Evolutionary conservation across 768 basidiomycete genomes (phyloP).

Genomic region (Lentinus tigrinus): DNA sequence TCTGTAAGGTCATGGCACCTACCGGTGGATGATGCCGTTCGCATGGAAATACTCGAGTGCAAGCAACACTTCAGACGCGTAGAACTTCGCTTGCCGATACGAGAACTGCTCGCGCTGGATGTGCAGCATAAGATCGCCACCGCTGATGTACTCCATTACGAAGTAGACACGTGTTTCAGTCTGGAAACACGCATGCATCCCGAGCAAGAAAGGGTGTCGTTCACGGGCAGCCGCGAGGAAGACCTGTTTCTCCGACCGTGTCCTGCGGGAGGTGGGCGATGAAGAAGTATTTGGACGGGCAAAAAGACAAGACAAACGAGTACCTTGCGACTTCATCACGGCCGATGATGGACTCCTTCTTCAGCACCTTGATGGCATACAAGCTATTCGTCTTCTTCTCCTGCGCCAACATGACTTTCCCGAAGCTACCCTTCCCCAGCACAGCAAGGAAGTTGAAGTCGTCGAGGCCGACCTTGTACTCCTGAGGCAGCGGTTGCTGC

Average conservation of each 20-base stretch:
- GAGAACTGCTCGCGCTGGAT: constrained; percentile 99
- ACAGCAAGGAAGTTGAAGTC: constrained; percentile 99
- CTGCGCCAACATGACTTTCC: constrained; percentile 99
- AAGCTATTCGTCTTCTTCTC: constrained; percentile 89
- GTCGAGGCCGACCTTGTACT: constrained; percentile 91
- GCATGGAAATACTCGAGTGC: constrained; percentile 98
- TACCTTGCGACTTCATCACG: constrained; percentile 99
- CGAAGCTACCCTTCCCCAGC: constrained; percentile 98
- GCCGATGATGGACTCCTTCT: constrained; percentile 99
- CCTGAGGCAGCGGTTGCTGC: constrained; percentile 44
- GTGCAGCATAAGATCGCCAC: constrained; percentile 98
- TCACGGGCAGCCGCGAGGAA: constrained; percentile 96
- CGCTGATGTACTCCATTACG: constrained; percentile 99
- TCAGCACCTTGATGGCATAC: constrained; percentile 99
- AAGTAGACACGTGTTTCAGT: constrained; percentile 99
- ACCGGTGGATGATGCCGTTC: constrained; percentile 99
- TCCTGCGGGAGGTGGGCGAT: constrained; percentile 47
- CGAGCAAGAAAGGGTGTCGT: constrained; percentile 95
- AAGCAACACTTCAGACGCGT: constrained; percentile 93
- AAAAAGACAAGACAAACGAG: constrained; percentile 17
- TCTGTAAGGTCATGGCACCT: neutral
- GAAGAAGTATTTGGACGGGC: too few species aligned
- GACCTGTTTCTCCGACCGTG: constrained; percentile 98
- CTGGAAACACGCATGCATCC: constrained; percentile 98
- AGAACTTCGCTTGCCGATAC: constrained; percentile 97